Conservation (phyloP, 208 protist species). For the Crithidia bombi region DNA sequence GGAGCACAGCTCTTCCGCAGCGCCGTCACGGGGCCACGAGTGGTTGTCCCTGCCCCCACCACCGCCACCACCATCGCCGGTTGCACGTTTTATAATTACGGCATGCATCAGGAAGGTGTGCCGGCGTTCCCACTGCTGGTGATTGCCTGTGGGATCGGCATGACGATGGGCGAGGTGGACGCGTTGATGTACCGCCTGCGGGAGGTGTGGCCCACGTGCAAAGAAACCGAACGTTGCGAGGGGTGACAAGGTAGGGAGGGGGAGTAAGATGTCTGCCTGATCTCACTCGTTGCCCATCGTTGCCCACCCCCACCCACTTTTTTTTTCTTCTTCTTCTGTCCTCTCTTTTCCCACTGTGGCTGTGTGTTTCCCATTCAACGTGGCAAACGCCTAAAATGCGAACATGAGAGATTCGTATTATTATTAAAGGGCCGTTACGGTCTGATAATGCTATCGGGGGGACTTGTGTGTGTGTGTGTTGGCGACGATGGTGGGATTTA, state of each 20-base stretch:
- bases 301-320: background rate
- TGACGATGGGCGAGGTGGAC: slow-evolving; percentile 47
- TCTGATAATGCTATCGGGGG: too few relatives aligned
- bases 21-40: slow-evolving; percentile 73
- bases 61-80: slow-evolving; percentile 46
- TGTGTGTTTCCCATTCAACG: too few relatives aligned
- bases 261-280: background rate
- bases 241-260: background rate
- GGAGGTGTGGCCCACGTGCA: slow-evolving; percentile 67
- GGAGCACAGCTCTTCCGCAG: slow-evolving; percentile 78
- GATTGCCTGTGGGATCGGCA: slow-evolving; percentile 73
- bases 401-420: too few relatives aligned
- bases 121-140: slow-evolving; percentile 59
- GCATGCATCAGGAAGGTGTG: slow-evolving; percentile 52
- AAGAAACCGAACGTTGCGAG: background rate
- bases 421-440: too few relatives aligned
- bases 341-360: background rate
- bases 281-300: too few relatives aligned
- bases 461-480: too few relatives aligned
- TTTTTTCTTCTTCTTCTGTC: background rate
- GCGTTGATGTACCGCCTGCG: slow-evolving; percentile 48
- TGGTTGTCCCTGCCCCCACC: slow-evolving; percentile 49
- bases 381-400: too few relatives aligned
- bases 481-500: too few relatives aligned
- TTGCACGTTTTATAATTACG: slow-evolving; percentile 62